Percentiles rank a stretch among this genome's conserved stretches.
These are phyloP conservation scores for Kalaharituber pfeilii DNA, from an alignment of 2,329 filamentous ascomycete genomes.

Conservation along the genomic window DNA sequence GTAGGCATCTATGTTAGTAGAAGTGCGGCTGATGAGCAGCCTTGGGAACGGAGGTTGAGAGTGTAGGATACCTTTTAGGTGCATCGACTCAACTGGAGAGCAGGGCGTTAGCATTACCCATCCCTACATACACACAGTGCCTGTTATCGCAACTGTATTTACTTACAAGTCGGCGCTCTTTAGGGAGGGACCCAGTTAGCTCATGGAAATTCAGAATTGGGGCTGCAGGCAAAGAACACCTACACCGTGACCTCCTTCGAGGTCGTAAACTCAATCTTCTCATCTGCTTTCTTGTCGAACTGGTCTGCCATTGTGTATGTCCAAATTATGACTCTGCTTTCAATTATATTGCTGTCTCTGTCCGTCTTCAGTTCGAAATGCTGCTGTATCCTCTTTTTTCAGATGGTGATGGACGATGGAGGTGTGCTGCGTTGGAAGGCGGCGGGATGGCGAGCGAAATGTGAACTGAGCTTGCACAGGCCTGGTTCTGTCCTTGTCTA, in stretches of 20 bases:
- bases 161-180: constrained; percentile 22
- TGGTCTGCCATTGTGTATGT: constrained; percentile 87
- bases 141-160: too few species aligned
- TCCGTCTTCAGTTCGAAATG: too few species aligned
- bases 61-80: constrained; percentile 54
- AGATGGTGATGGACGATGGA: neutral
- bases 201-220: constrained; percentile 8
- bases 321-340: too few species aligned
- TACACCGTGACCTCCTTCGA: constrained; percentile 86
- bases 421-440: neutral
- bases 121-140: too few species aligned
- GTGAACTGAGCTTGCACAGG: too few species aligned
- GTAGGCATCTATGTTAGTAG: neutral
- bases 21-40: neutral
- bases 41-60: neutral
- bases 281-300: constrained; percentile 83
- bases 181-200: too few species aligned
- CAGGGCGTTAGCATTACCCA: constrained; percentile 30
- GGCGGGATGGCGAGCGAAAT: neutral
- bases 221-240: constrained; percentile 2
- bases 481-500: too few species aligned
- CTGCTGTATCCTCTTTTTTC: too few species aligned
- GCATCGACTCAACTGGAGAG: constrained; percentile 89
- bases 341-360: too few species aligned
- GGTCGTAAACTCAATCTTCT: constrained; percentile 95